Percentiles rank a stretch among this genome's conserved stretches.
phyloP scores from a whole-genome alignment of 257 asterid genomes.

The Apocynum venetum region DNA sequence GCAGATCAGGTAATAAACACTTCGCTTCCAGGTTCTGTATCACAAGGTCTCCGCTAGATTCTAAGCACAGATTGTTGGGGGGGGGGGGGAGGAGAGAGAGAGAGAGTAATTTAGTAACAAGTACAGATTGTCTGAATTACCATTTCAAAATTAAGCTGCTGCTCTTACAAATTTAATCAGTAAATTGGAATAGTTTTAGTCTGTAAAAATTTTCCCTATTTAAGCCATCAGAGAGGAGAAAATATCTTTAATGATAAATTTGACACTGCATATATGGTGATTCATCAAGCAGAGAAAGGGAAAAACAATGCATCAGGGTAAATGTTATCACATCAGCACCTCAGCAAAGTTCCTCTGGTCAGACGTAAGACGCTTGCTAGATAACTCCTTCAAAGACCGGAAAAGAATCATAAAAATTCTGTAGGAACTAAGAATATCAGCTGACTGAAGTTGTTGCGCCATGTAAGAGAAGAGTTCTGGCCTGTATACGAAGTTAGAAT shows the following conservation, averaged over 20 bases:
- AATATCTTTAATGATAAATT: background rate
- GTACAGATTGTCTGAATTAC: background rate
- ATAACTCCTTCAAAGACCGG: slow-evolving; percentile 89
- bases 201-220: background rate
- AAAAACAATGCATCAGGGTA: background rate
- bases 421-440: slow-evolving; percentile 83
- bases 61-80: background rate
- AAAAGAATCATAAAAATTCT: slow-evolving; percentile 88
- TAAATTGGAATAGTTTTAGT: background rate
- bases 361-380: slow-evolving; percentile 78
- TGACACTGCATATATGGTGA: background rate
- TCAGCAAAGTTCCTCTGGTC: slow-evolving; percentile 88
- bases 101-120: background rate
- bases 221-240: slow-evolving; percentile 1
- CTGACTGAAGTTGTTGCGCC: slow-evolving; percentile 84
- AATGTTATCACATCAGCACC: slow-evolving; percentile 35
- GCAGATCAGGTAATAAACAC: background rate
- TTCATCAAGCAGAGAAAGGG: background rate
- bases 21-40: background rate
- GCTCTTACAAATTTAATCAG: background rate
- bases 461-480: slow-evolving; percentile 83
- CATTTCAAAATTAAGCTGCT: background rate
- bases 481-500: slow-evolving; percentile 52
- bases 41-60: background rate
- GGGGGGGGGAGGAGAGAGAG: background rate